phyloP scores from a whole-genome alignment of 202 grass and related monocot species.

The Sporobolus alterniflorus region DNA sequence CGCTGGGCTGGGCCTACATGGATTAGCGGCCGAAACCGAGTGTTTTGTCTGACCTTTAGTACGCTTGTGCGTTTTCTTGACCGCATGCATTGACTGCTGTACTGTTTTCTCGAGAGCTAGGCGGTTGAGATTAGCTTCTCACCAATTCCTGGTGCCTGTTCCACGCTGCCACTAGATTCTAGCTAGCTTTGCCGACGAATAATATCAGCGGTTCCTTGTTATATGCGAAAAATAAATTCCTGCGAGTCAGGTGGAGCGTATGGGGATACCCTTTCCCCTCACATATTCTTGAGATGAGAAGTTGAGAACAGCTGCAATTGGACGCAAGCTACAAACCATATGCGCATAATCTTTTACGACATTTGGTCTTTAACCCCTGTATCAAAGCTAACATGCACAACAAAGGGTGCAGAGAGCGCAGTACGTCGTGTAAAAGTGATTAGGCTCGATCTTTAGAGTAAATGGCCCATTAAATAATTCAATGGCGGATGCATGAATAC shows the following conservation, averaged over 20 bases:
- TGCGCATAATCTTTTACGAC: too few species aligned
- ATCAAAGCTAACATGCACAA: too few species aligned
- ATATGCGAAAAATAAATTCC: background rate
- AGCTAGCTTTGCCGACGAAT: background rate
- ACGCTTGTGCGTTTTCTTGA: constrained; percentile 36
- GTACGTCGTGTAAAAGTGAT: background rate
- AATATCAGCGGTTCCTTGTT: too few species aligned
- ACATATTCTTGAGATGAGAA: background rate
- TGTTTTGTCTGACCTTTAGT: constrained; percentile 47
- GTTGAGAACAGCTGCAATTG: background rate
- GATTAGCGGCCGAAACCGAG: constrained; percentile 27
- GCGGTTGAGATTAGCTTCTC: constrained; percentile 42
- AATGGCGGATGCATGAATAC: constrained; percentile 11
- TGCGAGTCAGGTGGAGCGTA: background rate
- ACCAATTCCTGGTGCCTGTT: constrained; percentile 7
- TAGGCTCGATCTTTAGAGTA: constrained; percentile 2
- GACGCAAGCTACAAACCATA: background rate
- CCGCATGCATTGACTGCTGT: too few species aligned
- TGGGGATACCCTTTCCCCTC: background rate
- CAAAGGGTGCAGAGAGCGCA: too few species aligned
- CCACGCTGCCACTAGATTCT: constrained; percentile 18
- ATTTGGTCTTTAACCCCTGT: too few species aligned
- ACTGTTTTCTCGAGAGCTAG: too few species aligned
- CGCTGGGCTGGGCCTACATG: background rate
- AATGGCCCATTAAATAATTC: constrained; percentile 27